Evolutionary conservation across 2,329 filamentous ascomycete genomes (phyloP).

Genomic region (Metarhizium rileyi): DNA sequence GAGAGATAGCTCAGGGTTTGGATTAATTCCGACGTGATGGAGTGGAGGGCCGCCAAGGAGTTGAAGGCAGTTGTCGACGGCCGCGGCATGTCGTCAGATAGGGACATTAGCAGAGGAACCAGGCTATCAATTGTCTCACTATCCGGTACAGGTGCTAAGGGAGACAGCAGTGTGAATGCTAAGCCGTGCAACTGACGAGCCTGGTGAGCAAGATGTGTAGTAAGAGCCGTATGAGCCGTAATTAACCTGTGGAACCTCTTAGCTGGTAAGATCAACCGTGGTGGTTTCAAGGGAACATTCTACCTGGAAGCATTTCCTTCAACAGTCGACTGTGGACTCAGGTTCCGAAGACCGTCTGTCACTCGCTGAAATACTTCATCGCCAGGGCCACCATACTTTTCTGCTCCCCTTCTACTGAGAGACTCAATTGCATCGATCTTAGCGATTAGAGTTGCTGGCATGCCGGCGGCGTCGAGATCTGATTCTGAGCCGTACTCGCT

Average conservation of each 20-base stretch:
- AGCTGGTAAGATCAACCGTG: neutral
- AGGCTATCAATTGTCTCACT: constrained; percentile 57
- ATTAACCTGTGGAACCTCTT: constrained; percentile 46
- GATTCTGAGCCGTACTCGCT: constrained; percentile 67
- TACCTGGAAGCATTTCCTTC: constrained; percentile 65
- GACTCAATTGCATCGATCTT: constrained; percentile 66
- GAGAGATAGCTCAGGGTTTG: constrained; percentile 77
- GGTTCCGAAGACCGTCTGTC: constrained; percentile 57
- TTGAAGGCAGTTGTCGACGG: constrained; percentile 52
- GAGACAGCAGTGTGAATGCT: constrained; percentile 60
- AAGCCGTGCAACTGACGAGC: constrained; percentile 66
- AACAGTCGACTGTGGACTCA: constrained; percentile 63
- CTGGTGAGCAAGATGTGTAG: constrained; percentile 66
- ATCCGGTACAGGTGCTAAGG: constrained; percentile 53
- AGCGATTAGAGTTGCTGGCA: constrained; percentile 55
- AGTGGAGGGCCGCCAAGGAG: constrained; percentile 59
- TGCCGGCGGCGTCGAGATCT: constrained; percentile 58
- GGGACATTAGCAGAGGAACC: constrained; percentile 55
- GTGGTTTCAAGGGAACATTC: constrained; percentile 10
- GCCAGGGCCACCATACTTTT: constrained; percentile 52
- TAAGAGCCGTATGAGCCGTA: constrained; percentile 64
- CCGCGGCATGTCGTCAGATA: constrained; percentile 58
- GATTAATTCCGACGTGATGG: constrained; percentile 62
- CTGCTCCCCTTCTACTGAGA: constrained; percentile 54
- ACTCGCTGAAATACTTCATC: constrained; percentile 61